A percentile compares a stretch with the other conserved stretches of the same genome.
These are phyloP conservation scores for Viola pubescens DNA, from an alignment of 441 rosid genomes.

Conservation along the genomic window DNA sequence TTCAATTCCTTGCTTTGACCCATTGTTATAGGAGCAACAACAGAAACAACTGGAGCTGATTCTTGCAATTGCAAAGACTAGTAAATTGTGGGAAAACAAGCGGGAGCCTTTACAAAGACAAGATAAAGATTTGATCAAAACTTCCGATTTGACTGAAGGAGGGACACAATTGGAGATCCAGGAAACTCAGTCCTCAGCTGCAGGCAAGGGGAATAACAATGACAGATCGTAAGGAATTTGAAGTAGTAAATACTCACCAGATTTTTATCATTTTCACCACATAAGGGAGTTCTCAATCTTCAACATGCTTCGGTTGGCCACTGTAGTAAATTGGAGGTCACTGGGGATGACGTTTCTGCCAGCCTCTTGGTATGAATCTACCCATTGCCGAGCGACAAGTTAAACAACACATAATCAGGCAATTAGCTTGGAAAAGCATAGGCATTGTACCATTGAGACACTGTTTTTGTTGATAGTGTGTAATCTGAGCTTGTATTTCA, in stretches of 20 bases:
- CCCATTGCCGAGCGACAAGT: background rate
- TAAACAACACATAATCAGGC: too few relatives aligned
- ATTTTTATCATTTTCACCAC: background rate
- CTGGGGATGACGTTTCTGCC: background rate
- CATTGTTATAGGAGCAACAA: constrained; percentile 67
- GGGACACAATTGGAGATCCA: constrained; percentile 29
- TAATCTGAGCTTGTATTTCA: constrained; percentile 8
- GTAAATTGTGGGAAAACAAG: constrained; percentile 48
- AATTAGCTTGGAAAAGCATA: background rate
- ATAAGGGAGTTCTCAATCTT: background rate
- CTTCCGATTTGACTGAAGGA: constrained; percentile 19
- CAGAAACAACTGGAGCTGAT: constrained; percentile 78
- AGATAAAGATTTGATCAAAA: constrained; percentile 24
- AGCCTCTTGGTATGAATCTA: constrained; percentile 8
- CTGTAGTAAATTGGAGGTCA: background rate
- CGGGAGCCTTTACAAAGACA: constrained; percentile 23
- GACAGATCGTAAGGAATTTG: constrained; percentile 24
- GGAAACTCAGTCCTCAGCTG: constrained; percentile 22
- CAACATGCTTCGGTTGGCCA: background rate
- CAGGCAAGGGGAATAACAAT: constrained; percentile 27
- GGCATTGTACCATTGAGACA: constrained; percentile 10
- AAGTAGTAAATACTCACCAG: constrained; percentile 9
- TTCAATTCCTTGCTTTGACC: constrained; percentile 4
- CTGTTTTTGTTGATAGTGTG: constrained; percentile 2
- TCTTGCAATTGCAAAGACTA: constrained; percentile 64